Base-by-base conservation (phyloP, 148 eudicot genomes). In the Selenicereus undatus region DNA sequence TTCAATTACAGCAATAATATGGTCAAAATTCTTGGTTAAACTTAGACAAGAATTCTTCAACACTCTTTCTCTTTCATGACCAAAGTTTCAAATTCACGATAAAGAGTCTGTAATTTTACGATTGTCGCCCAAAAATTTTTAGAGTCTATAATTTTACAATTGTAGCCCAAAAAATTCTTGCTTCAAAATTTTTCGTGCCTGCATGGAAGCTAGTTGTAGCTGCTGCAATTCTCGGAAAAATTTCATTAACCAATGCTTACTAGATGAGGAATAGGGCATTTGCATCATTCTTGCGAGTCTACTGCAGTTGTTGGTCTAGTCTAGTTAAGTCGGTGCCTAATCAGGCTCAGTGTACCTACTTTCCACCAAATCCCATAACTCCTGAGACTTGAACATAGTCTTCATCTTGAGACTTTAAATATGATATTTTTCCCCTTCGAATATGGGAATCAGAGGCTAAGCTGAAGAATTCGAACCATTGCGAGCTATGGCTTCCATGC, bases 341-440 rank as follows among this genome's bases (percentile, higher is more conserved):
- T 56, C 32, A 56, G 18, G 21, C 62, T 56, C 62, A 14, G 4
- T 20, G 22, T 56, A 56, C 62, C 62, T 14, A 13, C 4, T 20
- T 13, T 11, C 5, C 4, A 56, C 62, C 62, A 56, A 56, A 16
- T 20, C 62, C 62, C 21, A 56, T 56, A 56, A 20, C 22, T 56
- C 81, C 52, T 71, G 51, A 22, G 81, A 78, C 43, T 29, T 78
- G 54, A 78, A 66, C 42, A 68, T n/a, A 0, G 71, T 77, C 48
- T 13, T 66, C 81, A 71, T 79, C n/a, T 78, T 79, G 3, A 72
- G 8, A 30, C 54, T 56, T 54, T 36, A 71, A 71, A 79, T 42
- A 16, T 71, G 52, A 24, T 79, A 79, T 32, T 72, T 71, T n/a
- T 56, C 36, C 48, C 82, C 76, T 13, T 79, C 56, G 24, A 56